Conservation (phyloP, 257 asterid species). For the Gentiana straminea region DNA sequence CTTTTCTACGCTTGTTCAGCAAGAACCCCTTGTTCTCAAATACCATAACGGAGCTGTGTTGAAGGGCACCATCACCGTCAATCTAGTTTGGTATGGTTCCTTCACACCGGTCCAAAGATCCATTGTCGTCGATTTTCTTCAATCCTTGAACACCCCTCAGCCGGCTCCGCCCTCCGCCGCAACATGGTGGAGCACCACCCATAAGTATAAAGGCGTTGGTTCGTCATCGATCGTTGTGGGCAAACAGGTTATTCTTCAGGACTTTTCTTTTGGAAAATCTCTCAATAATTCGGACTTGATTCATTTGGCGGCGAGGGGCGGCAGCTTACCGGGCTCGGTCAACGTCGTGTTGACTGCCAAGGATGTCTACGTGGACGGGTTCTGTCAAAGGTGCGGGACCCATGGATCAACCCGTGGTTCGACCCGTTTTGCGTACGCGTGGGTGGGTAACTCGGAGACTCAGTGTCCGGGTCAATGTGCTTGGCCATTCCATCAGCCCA, state of each 20-base stretch:
- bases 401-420: slow-evolving; percentile 57
- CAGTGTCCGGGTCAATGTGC: slow-evolving; percentile 81
- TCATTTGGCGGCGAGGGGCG: slow-evolving; percentile 53
- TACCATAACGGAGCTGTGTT: slow-evolving; percentile 31
- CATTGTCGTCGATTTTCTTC: slow-evolving; percentile 28
- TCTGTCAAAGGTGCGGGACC: slow-evolving; percentile 64
- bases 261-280: slow-evolving; percentile 41
- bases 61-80: slow-evolving; percentile 27
- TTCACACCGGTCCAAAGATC: slow-evolving; percentile 28
- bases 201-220: slow-evolving; percentile 34
- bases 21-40: slow-evolving; percentile 24
- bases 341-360: slow-evolving; percentile 65
- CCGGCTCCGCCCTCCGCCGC: slow-evolving; percentile 10
- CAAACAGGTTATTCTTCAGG: slow-evolving; percentile 45
- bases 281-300: slow-evolving; percentile 35
- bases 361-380: slow-evolving; percentile 62
- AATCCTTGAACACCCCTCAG: slow-evolving; percentile 13
- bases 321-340: slow-evolving; percentile 27
- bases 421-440: slow-evolving; percentile 47
- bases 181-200: slow-evolving; percentile 36
- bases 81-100: slow-evolving; percentile 39
- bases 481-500: slow-evolving; percentile 83
- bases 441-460: slow-evolving; percentile 75
- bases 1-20: slow-evolving; percentile 19
- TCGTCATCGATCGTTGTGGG: slow-evolving; percentile 30